Evolutionary conservation across 257 asterid genomes (phyloP).

Genomic region (Voacanga thouarsii): DNA sequence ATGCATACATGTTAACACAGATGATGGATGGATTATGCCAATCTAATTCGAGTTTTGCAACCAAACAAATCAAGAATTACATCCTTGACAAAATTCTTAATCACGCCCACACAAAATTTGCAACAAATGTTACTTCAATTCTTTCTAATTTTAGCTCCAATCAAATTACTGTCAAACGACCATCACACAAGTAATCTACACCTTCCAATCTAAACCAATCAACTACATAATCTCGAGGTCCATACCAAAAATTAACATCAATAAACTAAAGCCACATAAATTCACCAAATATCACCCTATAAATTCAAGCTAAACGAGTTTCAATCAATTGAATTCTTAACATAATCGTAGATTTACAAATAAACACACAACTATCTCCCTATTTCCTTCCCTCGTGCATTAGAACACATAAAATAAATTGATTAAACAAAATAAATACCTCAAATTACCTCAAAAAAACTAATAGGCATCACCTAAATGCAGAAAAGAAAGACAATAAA

Average conservation of each 20-base stretch:
- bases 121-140: neutral
- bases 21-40: neutral
- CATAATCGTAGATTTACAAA: conserved; percentile 15
- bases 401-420: neutral
- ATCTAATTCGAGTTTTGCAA: neutral
- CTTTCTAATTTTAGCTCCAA: no score
- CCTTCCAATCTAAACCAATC: neutral
- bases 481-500: neutral
- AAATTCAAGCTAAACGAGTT: neutral
- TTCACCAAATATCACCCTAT: neutral
- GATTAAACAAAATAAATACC: neutral
- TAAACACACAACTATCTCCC: neutral
- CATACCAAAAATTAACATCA: neutral
- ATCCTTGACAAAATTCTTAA: neutral
- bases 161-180: neutral
- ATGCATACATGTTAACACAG: neutral
- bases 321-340: neutral
- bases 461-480: conserved; percentile 1
- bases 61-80: neutral
- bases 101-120: neutral
- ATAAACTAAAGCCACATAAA: neutral
- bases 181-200: neutral
- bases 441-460: neutral
- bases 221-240: neutral
- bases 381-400: neutral